Evolutionary conservation across 2,329 filamentous ascomycete genomes (phyloP).

Genomic region (Beauveria sp.): DNA sequence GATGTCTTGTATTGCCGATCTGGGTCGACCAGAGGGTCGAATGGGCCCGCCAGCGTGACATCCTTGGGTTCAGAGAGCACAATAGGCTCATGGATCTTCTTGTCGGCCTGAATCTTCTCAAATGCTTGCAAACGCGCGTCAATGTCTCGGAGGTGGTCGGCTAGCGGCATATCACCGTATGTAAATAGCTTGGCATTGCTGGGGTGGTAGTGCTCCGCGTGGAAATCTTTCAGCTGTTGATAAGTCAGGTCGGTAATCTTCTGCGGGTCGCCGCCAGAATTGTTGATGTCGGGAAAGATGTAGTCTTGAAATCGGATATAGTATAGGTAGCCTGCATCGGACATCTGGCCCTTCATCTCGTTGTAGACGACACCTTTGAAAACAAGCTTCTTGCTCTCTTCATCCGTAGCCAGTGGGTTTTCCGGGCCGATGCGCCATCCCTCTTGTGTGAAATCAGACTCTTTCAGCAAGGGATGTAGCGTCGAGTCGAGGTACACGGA

Average conservation of each 20-base stretch:
- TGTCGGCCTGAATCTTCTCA: constrained; percentile 59
- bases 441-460: constrained; percentile 90
- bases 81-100: constrained; percentile 69
- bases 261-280: constrained; percentile 91
- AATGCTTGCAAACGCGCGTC: constrained; percentile 69
- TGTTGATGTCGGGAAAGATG: constrained; percentile 89
- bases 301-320: constrained; percentile 94
- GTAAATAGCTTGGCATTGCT: constrained; percentile 96
- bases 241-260: constrained; percentile 95
- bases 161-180: constrained; percentile 85
- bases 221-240: constrained; percentile 79
- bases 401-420: constrained; percentile 58
- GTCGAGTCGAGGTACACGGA: constrained; percentile 96
- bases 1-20: constrained; percentile 93
- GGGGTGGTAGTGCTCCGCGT: constrained; percentile 89
- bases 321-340: constrained; percentile 90
- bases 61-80: constrained; percentile 61
- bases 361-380: constrained; percentile 99
- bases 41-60: constrained; percentile 68
- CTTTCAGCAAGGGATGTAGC: constrained; percentile 78
- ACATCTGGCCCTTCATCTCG: constrained; percentile 99
- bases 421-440: constrained; percentile 95
- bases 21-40: constrained; percentile 77
- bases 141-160: constrained; percentile 72
- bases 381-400: constrained; percentile 62